A percentile compares a stretch with the other conserved stretches of the same genome.
Conservation (phyloP, 2,329 filamentous ascomycete genomes). For the Trichoderma arundinaceum region DNA sequence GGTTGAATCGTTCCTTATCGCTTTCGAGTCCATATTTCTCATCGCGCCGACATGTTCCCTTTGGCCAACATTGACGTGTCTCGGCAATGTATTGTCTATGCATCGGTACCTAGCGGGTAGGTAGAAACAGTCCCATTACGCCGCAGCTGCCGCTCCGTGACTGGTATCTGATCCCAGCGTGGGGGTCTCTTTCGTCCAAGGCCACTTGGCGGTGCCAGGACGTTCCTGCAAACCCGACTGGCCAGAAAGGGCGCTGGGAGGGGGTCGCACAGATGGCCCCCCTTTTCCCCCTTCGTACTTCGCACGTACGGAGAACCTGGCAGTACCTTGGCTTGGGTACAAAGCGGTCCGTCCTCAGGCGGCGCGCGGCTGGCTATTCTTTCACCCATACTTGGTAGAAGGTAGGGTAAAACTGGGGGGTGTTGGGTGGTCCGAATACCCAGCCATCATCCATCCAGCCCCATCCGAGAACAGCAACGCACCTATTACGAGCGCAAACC, state of each 20-base stretch:
- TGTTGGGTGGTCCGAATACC: conserved; percentile 9
- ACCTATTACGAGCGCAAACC: conserved; percentile 19
- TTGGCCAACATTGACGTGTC: conserved; percentile 29
- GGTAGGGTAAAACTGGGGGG: neutral
- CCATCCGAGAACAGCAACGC: conserved; percentile 28
- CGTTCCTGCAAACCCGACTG: conserved; percentile 32
- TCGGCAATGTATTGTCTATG: conserved; percentile 22
- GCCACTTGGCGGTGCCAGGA: conserved; percentile 21
- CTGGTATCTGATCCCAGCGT: conserved; percentile 30
- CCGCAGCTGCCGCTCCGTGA: conserved; percentile 20
- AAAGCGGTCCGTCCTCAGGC: conserved; percentile 9
- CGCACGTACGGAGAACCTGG: conserved; percentile 16
- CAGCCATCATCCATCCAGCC: conserved; percentile 6
- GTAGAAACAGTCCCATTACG: conserved; percentile 15
- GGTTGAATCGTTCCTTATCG: neutral
- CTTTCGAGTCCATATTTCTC: neutral
- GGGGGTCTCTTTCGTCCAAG: conserved; percentile 28
- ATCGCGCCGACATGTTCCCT: neutral
- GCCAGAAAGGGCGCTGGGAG: conserved; percentile 19
- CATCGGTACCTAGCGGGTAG: conserved; percentile 26
- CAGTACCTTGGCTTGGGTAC: conserved; percentile 4
- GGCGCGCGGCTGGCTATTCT: neutral
- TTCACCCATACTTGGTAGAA: neutral
- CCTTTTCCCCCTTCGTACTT: conserved; percentile 17
- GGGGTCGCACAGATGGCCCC: conserved; percentile 11